Base-by-base conservation (phyloP, 257 asterid genomes). In the Fraxinus quadrangulata region DNA sequence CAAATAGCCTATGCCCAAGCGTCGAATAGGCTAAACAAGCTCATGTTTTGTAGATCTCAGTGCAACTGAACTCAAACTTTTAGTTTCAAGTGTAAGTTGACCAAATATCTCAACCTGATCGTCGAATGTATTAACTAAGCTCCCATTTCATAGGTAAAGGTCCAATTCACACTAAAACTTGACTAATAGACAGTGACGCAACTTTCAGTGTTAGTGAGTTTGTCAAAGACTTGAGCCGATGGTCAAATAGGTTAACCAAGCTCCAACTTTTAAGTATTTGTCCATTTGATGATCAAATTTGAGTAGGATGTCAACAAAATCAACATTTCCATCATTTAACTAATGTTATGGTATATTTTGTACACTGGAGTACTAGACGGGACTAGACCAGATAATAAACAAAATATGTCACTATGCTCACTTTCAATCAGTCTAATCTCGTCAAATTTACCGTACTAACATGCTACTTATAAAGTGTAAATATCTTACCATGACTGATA, bases 401-500 rank as follows among this genome's bases (percentile, higher is more conserved):
- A 42, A 42, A 11, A 42, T 3, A 42, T 42, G 49, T 42, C 16
- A 42, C 49, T 3, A 42, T 42, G 11, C 23, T 13, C n/a, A 14
- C 17, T 16, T 6, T 49, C 21, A 49, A 49, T 49, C 13, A 5
- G 8, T 54, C 26, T 54, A 54, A 1, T 54, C 26, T 17, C 2
- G 2, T 54, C 12, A 17, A 54, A 54, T n/a, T 5, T 6, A 54
- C 10, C 7, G n/a, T 14, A 47, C n/a, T 45, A 14, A 45, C 54
- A 14, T 0, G 19, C 54, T 45, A 45, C 54, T 45, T 45, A 45
- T 45, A 47, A 42, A 42, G 2, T 47, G 56, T 16, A 47, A 16
- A 40, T 36, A 23, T 51, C 90, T 79, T 87, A 94, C 97, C 92
- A 94, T 89, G 51, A 92, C 70, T 0, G 98, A 87, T 3, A 94